phyloP scores from a whole-genome alignment of 2,329 filamentous ascomycete genomes.

The Paracoccidioides brasiliensis region DNA sequence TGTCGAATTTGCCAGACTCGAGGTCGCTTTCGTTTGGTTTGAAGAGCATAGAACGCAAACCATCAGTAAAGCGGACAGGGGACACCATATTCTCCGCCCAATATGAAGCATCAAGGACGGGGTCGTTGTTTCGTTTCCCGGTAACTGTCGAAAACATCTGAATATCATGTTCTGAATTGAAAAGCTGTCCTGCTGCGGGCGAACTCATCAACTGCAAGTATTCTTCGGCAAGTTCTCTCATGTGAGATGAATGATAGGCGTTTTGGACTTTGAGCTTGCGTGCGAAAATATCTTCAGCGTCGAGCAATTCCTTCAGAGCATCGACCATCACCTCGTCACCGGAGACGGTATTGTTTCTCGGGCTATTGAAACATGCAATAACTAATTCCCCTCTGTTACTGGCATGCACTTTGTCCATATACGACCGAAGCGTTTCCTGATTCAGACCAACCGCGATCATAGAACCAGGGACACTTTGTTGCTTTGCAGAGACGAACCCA shows the following conservation, averaged over 20 bases:
- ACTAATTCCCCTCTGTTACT: constrained; percentile 2
- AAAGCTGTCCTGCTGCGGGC: neutral
- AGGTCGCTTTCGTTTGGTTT: constrained; percentile 1
- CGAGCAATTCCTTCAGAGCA: constrained; percentile 10
- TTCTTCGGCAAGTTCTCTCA: constrained; percentile 12
- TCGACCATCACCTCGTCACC: constrained; percentile 17
- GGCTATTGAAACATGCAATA: constrained; percentile 23
- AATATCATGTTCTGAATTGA: neutral
- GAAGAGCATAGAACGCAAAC: constrained; percentile 2
- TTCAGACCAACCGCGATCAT: constrained; percentile 22
- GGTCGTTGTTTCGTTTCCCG: constrained; percentile 6
- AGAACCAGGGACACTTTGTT: constrained; percentile 10
- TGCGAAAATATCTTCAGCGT: constrained; percentile 13
- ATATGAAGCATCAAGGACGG: constrained; percentile 6
- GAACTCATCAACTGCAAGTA: constrained; percentile 17
- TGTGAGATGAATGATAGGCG: constrained; percentile 26
- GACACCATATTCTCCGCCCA: constrained; percentile 12
- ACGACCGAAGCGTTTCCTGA: constrained; percentile 5
- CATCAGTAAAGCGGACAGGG: constrained; percentile 10
- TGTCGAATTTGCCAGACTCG: neutral
- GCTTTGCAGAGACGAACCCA: constrained; percentile 9
- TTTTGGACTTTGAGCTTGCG: constrained; percentile 17
- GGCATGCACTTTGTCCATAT: constrained; percentile 3
- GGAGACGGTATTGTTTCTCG: constrained; percentile 20
- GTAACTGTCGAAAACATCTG: constrained; percentile 10